These are phyloP conservation scores for Allantophomopsis cytisporea DNA, from an alignment of 2,329 filamentous ascomycete species.

Conservation along the genomic window DNA sequence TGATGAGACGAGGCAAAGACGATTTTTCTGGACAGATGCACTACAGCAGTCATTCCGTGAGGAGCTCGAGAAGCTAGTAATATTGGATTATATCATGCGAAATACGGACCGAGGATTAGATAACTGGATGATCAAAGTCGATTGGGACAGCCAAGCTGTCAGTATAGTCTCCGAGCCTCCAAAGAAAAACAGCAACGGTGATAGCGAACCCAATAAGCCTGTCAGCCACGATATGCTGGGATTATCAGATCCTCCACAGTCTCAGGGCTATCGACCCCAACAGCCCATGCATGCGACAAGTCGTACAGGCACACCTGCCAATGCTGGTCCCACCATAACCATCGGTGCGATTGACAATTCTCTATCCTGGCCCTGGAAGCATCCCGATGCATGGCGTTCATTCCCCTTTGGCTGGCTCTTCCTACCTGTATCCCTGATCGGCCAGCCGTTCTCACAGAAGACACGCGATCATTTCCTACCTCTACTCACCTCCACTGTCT, in stretches of 20 bases:
- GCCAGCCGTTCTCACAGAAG: slow-evolving; percentile 87
- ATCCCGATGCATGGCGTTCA: slow-evolving; percentile 78
- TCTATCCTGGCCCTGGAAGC: slow-evolving; percentile 97
- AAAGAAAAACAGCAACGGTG: slow-evolving; percentile 48
- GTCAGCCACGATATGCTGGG: slow-evolving; percentile 21
- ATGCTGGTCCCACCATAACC: slow-evolving; percentile 38
- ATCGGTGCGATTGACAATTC: slow-evolving; percentile 97
- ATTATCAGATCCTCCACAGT: slow-evolving; percentile 18
- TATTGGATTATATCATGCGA: slow-evolving; percentile 97
- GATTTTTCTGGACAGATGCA: slow-evolving; percentile 74
- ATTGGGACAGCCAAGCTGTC: slow-evolving; percentile 70
- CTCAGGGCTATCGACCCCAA: slow-evolving; percentile 61
- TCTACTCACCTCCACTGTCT: slow-evolving; percentile 81
- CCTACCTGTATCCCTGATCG: slow-evolving; percentile 88
- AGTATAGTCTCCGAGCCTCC: slow-evolving; percentile 75
- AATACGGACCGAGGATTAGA: slow-evolving; percentile 94
- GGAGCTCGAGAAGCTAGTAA: slow-evolving; percentile 91
- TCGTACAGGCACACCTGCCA: slow-evolving; percentile 22
- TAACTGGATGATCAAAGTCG: slow-evolving; percentile 99
- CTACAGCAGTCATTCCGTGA: slow-evolving; percentile 89
- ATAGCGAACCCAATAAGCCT: slow-evolving; percentile 31
- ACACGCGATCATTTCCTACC: slow-evolving; percentile 94
- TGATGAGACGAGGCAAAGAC: slow-evolving; percentile 10
- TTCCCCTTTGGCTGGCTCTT: slow-evolving; percentile 99
- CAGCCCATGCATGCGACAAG: slow-evolving; percentile 73